Evolutionary conservation across 2,329 filamentous ascomycete species (phyloP), one percentile per base, ranked within the genome.

Genomic region (Arachnomyces sp.): DNA sequence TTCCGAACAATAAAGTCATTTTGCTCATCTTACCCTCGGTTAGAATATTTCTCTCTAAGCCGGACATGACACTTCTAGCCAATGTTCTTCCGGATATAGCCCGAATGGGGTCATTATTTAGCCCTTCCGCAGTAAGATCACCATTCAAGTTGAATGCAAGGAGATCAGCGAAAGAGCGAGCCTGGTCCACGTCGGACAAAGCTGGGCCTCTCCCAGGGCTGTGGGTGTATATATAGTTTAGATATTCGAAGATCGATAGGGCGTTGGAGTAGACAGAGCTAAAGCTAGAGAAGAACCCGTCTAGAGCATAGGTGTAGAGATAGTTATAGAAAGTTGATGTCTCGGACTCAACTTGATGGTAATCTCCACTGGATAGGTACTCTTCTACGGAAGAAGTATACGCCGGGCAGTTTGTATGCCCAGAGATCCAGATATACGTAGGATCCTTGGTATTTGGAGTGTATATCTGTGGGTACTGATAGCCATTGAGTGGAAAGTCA

Each of bases 401-500:
- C 33, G 51, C 49, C 0, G 59, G 57, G 44, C 72, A 76, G 38
- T 65, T 60, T 18, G 58, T 49, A n/a, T 67, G 59, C 2, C 74
- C 77, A 15, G 64, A 60, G 4, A 79, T 41, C 39, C 64, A 69
- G 31, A 76, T 59, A n/a, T 65, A 73, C 28, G 65, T 61, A 2
- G 73, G 68, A 47, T 79, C 75, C 1, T 60, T 50, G 1, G 49
- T 48, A 7, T 65, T 59, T 1, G 65, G 49, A 0, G 67, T 65
- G 14, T 68, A 53, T 15, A 80, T 66, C 20, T 60, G 61, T 6
- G 73, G 63, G 52, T 79, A 79, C 49, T 79, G 75, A 49, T 79
- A 79, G 29, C 76, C 75, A 34, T 62, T 55, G 28, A 79, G 50
- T 1, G 76, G 76, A 34, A 59, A 64, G 18, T 67, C 57, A 7